Conservation (phyloP, 2,329 filamentous ascomycete species). For the Venturia asperata region DNA sequence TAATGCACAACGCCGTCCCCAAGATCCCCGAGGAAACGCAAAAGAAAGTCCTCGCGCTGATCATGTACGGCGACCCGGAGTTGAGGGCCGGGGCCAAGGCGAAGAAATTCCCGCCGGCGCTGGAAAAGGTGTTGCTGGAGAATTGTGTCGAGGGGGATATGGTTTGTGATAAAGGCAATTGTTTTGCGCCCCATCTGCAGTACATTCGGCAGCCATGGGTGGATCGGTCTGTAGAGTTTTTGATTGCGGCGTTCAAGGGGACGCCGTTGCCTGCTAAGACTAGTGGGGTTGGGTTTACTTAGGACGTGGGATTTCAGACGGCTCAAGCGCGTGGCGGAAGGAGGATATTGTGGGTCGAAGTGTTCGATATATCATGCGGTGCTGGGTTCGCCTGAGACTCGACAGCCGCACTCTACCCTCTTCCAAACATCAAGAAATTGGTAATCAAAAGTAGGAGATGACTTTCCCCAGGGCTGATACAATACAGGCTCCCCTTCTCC, state of each 20-base stretch:
- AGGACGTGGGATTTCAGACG: too few species aligned
- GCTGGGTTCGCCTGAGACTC: too few species aligned
- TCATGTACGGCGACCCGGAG: conserved; percentile 18
- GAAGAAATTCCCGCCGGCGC: conserved; percentile 10
- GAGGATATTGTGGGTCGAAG: too few species aligned
- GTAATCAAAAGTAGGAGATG: too few species aligned
- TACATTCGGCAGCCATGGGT: conserved; percentile 9
- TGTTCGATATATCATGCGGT: too few species aligned
- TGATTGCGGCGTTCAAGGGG: conserved; percentile 13
- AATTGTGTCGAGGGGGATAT: conserved; percentile 17
- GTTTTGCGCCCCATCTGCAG: conserved; percentile 11
- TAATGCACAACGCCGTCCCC: conserved; percentile 15
- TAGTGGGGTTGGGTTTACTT: neutral
- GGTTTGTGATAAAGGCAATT: conserved; percentile 10
- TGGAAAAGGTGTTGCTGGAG: conserved; percentile 11
- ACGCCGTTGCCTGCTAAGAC: conserved; percentile 13
- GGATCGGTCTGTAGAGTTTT: conserved; percentile 11
- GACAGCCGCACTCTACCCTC: too few species aligned
- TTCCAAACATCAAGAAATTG: too few species aligned
- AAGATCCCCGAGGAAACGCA: conserved; percentile 12
- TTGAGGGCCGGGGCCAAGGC: neutral
- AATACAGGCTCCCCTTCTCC: too few species aligned
- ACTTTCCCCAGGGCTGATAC: too few species aligned
- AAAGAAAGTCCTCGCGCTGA: conserved; percentile 13
- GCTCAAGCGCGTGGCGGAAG: too few species aligned